Evolutionary conservation across 352 stramenopile genomes (phyloP).

Genomic region (Phytophthora macrochlamydospora): DNA sequence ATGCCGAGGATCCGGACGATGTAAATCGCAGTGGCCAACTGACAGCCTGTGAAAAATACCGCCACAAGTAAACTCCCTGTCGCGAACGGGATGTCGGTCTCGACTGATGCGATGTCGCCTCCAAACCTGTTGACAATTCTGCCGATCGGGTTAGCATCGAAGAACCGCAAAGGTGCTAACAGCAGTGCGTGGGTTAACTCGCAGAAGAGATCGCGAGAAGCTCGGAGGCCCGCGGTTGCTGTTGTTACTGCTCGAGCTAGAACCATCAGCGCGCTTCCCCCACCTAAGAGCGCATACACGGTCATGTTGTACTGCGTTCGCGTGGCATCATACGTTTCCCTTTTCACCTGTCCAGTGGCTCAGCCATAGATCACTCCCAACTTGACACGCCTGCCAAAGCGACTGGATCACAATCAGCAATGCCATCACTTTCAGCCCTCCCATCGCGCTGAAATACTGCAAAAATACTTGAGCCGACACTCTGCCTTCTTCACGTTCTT

Average conservation of each 20-base stretch:
- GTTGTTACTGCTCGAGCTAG: slow-evolving; percentile 31
- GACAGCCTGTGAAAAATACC: slow-evolving; percentile 68
- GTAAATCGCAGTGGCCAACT: slow-evolving; percentile 73
- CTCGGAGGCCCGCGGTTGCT: slow-evolving; percentile 31
- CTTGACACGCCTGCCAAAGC: slow-evolving; percentile 37
- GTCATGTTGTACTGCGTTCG: slow-evolving; percentile 26
- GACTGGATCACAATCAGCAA: slow-evolving; percentile 17
- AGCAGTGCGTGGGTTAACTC: slow-evolving; percentile 79
- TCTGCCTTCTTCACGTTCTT: slow-evolving; percentile 40
- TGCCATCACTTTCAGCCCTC: slow-evolving; percentile 26
- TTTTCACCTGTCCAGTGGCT: slow-evolving; percentile 45
- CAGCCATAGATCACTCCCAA: slow-evolving; percentile 36
- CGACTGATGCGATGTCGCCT: slow-evolving; percentile 87
- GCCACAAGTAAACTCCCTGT: slow-evolving; percentile 51
- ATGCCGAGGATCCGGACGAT: slow-evolving; percentile 78
- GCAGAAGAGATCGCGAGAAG: slow-evolving; percentile 72
- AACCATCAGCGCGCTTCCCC: slow-evolving; percentile 36
- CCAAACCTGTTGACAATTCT: slow-evolving; percentile 90
- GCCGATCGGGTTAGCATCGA: slow-evolving; percentile 90
- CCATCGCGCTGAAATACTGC: slow-evolving; percentile 43
- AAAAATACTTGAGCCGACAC: slow-evolving; percentile 44
- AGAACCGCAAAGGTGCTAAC: slow-evolving; percentile 88
- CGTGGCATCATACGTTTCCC: slow-evolving; percentile 14
- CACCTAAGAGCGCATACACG: slow-evolving; percentile 33
- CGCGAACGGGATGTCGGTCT: slow-evolving; percentile 59